Base-by-base conservation (phyloP, 2,329 filamentous ascomycete species). In the Aspergillus ustus region DNA sequence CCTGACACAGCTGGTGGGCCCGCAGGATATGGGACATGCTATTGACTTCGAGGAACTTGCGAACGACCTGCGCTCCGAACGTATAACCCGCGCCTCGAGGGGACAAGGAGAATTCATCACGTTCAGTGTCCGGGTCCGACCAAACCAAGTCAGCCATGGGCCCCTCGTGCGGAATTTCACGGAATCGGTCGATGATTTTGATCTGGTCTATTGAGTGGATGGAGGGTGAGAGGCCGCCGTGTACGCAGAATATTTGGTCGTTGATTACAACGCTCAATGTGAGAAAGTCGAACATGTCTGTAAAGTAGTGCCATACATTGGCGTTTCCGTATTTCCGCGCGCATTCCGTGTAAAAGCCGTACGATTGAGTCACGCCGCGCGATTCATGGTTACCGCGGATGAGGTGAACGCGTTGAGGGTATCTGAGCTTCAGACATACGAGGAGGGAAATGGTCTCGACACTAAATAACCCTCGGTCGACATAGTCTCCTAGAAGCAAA, bases 151-250 rank as follows among this genome's bases (percentile, higher is more conserved):
- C 95, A n/a, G 95, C 95, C 95, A 99, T 99, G 37, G 95, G 95
- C 0, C 95, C 95, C 79, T 99, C 95, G 80, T 99, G 95, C 5
- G 95, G 95, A 63, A 99, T 99, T 76, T 99, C 95, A 69, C 95
- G 89, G 83, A 98, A 99, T 50, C 95, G 92, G 80, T 99, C 95
- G 75, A 99, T 98, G 77, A 99, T 96, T 79, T 99, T 98, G 80
- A 99, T 98, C 80, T 99, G 95, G 77, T 99, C 95, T 75, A 99
- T 97, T 49, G 92, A 96, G 79, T 99, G 95, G 75, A 99, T 98
- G 31, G 91, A 93, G 1, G 91, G 91, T 0, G 91, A 93, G 20
- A 95, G 85, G 22, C 91, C 95, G 75, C 95, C 95, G 77, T 99
- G 95, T 7, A 99, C 95, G 78, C 95, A 99, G 78, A 99, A 99